Conservation (phyloP, 768 basidiomycete species). For the Rhodotorula diobovata region DNA sequence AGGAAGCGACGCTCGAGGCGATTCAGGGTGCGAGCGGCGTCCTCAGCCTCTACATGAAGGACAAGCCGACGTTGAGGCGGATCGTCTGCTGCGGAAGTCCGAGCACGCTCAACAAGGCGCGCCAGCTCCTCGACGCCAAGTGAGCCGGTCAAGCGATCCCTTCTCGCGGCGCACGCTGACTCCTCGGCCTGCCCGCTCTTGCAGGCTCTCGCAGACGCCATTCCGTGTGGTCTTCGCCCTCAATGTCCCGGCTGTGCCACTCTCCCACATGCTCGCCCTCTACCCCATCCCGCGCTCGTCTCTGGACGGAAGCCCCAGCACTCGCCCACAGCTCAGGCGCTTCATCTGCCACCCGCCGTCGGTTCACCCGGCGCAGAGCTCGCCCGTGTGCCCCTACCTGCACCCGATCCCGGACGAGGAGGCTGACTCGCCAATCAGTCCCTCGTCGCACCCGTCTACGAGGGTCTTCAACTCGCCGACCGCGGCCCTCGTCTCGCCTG, state of each 20-base stretch:
- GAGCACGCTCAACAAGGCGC: conserved; percentile 21
- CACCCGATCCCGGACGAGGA: too few relatives aligned
- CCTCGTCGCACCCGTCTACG: background rate
- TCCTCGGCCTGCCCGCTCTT: background rate
- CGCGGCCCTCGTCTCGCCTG: too few relatives aligned
- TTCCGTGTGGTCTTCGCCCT: conserved; percentile 18
- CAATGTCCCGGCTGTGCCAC: background rate
- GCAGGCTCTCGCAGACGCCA: conserved; percentile 29
- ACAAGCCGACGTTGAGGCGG: background rate
- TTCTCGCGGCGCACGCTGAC: too few relatives aligned
- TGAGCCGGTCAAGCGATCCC: background rate
- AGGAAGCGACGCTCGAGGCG: background rate
- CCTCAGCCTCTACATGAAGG: background rate
- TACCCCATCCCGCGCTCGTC: too few relatives aligned
- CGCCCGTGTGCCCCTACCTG: too few relatives aligned
- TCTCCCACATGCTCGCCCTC: background rate
- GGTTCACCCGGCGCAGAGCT: too few relatives aligned
- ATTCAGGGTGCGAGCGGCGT: conserved; percentile 21
- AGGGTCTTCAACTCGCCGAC: too few relatives aligned
- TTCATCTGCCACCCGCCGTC: too few relatives aligned
- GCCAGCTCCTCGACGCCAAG: conserved; percentile 22
- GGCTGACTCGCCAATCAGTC: too few relatives aligned
- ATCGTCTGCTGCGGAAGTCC: conserved; percentile 9
- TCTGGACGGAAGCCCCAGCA: too few relatives aligned
- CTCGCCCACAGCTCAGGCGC: background rate